Evolutionary conservation across 805 yeast genomes (phyloP), one percentile per base, ranked within the genome.

Genomic region (Schizosaccharomyces octosporus): DNA sequence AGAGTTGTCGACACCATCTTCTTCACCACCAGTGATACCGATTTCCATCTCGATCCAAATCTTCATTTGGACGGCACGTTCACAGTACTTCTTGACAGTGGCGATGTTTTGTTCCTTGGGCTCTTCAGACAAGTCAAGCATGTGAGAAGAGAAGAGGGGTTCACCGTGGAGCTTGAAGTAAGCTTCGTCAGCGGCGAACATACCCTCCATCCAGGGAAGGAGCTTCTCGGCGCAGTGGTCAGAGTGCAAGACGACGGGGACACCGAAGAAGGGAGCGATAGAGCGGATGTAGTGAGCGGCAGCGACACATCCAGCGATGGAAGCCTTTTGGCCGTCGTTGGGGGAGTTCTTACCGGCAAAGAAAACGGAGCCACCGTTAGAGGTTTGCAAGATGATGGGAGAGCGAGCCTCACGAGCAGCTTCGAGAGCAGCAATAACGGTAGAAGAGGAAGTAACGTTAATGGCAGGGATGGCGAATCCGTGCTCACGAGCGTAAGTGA

Each of bases 21-120:
- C 98, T 81, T 93, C 98, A 84, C 98, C 98, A 79, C 98, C 98
- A 74, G 98, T 93, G 83, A 93, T 93, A 83, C 98, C 98, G 74
- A 93, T 93, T 81, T 93, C 98, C 98, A 93, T 93, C 82, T 93
- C 98, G 74, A 93, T 82, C 93, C 93, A 93, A 80, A 90, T 97
- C 78, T 81, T 79, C 82, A 90, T 79, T 78, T 85, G 87, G 74
- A 94, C 77, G 83, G 87, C 87, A 78, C 95, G 87, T 75, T 79
- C 79, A 79, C 93, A 90, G 83, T 93, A 93, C 78, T 87, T 84
- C 76, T 76, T 95, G 81, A 97, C 89, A 67, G 86, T 84, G 66
- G 81, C 83, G 70, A 93, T 90, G 85, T 93, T 93, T 79, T 85
- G 94, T 66, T 87, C 95, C 75, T 93, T 97, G 66, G 85, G 68